Base-by-base conservation (phyloP, 1,284 basidiomycete species). In the Earliella scabrosa region DNA sequence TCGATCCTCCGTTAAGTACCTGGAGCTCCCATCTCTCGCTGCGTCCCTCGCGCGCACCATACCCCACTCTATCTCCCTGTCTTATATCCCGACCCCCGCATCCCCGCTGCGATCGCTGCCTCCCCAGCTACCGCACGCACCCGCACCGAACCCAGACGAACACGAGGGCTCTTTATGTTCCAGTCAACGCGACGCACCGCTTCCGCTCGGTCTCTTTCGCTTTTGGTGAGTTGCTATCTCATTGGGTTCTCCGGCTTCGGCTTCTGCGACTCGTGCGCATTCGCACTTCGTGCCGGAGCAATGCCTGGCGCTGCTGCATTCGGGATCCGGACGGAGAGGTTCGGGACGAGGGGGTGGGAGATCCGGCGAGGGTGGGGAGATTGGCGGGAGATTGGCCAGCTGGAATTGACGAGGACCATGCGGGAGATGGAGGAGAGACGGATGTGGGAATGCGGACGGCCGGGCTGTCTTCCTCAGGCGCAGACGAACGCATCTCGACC, bases 121-220 rank as follows among this genome's bases (percentile, higher is more conserved):
- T 18, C 36, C 35, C 13, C 49, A 29, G 38, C 40, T 34, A 32
- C 44, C 27, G 45, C 48, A 44, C 49, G 35, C 49, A 20, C 39
- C 5, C 50, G 11, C 23, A 43, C 35, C 32, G n/a, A 20, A 27
- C 49, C 29, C 13, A 24, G n/a, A 41, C 39, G 20, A 24, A 8
- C 9, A 34, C 20, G 40, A 18, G 27, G 18, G 35, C 40, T 24
- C 11, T 57, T 45, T 55, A 62, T 62, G 60, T 62, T 62, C 52
- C 59, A 61, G 52, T 55, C 59, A 34, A 61, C 56, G 13, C 52
- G 55, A 50, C 57, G 60, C 48, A 56, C 52, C 39, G 56, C 55
- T 39, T 50, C 55, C 47, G 49, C 54, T 34, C 57, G 60, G 58
- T 62, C 55, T 50, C 57, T 59, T 35, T 48, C 54, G 51, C 39